A percentile compares a stretch with the other conserved stretches of the same genome.
phyloP scores from a whole-genome alignment of 306 rosid genomes.

The Cajanus cajan region DNA sequence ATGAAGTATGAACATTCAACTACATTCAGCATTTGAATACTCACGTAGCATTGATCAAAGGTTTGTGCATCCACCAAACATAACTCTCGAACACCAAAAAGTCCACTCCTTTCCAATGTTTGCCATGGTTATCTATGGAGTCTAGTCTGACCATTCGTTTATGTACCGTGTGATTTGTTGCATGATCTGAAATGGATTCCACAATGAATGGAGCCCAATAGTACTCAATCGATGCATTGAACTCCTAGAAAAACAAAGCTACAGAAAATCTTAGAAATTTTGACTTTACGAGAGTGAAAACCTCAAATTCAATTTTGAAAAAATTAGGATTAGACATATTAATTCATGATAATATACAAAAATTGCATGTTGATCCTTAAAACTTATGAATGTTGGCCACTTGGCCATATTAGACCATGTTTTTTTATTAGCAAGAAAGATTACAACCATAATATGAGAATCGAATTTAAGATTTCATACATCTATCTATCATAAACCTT shows the following conservation, averaged over 20 bases:
- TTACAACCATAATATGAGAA: too few relatives aligned
- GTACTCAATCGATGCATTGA: constrained; percentile 76
- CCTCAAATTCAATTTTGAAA: neutral
- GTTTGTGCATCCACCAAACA: constrained; percentile 89
- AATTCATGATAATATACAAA: neutral
- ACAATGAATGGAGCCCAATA: constrained; percentile 94
- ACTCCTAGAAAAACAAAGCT: constrained; percentile 50
- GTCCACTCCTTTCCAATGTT: constrained; percentile 85
- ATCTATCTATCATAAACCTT: too few relatives aligned
- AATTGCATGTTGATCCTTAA: neutral
- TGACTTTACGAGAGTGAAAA: neutral
- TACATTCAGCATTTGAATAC: constrained; percentile 18
- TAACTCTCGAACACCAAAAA: constrained; percentile 88
- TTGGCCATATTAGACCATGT: too few relatives aligned
- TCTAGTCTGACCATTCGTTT: constrained; percentile 75
- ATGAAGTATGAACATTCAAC: neutral
- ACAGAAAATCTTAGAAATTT: constrained; percentile 16
- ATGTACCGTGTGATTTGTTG: constrained; percentile 75
- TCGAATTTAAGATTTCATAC: too few relatives aligned
- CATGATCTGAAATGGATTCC: constrained; percentile 89
- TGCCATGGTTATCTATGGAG: constrained; percentile 74
- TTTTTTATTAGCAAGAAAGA: too few relatives aligned
- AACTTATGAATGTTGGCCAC: neutral
- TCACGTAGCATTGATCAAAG: constrained; percentile 78
- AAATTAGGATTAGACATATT: neutral